Percentiles rank a stretch among this genome's conserved stretches.
Conservation (phyloP, 495 filamentous ascomycete species). For the Penicillium taxi region DNA sequence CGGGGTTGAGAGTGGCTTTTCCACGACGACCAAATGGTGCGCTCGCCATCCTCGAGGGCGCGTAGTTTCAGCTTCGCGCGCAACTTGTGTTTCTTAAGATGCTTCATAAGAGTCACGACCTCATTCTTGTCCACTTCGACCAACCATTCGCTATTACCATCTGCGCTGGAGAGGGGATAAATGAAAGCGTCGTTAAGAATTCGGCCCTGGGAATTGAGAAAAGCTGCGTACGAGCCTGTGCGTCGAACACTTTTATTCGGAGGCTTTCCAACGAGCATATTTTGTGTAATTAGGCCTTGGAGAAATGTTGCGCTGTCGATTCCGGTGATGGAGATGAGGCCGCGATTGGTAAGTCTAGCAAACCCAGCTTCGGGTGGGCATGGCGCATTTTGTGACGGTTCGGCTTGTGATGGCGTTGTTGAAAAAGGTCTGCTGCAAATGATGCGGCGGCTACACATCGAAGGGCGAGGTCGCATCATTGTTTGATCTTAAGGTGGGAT, state of each 20-base stretch:
- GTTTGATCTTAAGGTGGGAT: slow-evolving; percentile 8
- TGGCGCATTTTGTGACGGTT: slow-evolving; percentile 16
- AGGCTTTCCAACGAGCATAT: slow-evolving; percentile 49
- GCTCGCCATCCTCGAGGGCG: slow-evolving; percentile 54
- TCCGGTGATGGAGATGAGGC: slow-evolving; percentile 70
- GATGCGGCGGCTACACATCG: slow-evolving; percentile 24
- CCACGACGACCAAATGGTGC: slow-evolving; percentile 63
- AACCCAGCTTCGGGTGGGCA: slow-evolving; percentile 34
- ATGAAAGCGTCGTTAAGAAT: slow-evolving; percentile 86
- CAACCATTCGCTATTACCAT: slow-evolving; percentile 46
- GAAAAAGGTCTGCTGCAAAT: slow-evolving; percentile 24
- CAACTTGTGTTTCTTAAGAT: slow-evolving; percentile 77
- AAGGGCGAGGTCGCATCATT: slow-evolving; percentile 30
- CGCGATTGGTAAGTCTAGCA: slow-evolving; percentile 56
- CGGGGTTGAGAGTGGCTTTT: slow-evolving; percentile 33
- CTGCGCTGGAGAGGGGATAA: slow-evolving; percentile 49
- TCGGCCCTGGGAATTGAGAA: slow-evolving; percentile 77
- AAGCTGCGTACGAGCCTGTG: slow-evolving; percentile 63
- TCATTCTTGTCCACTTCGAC: slow-evolving; percentile 73
- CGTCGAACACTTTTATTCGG: slow-evolving; percentile 22
- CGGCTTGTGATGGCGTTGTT: slow-evolving; percentile 16
- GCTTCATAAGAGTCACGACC: slow-evolving; percentile 50
- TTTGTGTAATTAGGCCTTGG: slow-evolving; percentile 76
- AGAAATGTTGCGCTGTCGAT: slow-evolving; percentile 73
- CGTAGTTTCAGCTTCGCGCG: slow-evolving; percentile 66